Evolutionary conservation across 768 basidiomycete genomes (phyloP).

Genomic region (Auricularia heimuer): DNA sequence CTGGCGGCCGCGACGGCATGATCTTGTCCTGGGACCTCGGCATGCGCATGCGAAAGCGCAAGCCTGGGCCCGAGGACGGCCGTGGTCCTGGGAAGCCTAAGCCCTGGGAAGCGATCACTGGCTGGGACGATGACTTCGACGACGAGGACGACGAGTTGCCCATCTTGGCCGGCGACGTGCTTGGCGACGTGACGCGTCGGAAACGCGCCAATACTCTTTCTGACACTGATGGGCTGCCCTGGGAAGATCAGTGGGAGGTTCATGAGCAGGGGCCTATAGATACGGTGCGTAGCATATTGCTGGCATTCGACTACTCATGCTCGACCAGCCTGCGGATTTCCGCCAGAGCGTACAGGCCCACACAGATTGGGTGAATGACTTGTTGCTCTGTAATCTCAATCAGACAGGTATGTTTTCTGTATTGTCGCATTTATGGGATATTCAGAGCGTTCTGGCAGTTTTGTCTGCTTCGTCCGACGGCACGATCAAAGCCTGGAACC

Average conservation of each 20-base stretch:
- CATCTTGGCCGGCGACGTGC: constrained; percentile 62
- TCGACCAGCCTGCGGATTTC: constrained; percentile 40
- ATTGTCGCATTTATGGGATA: constrained; percentile 3
- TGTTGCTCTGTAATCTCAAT: constrained; percentile 82
- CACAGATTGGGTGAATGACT: constrained; percentile 94
- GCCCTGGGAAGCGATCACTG: constrained; percentile 76
- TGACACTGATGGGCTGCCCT: constrained; percentile 32
- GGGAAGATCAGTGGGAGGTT: constrained; percentile 73
- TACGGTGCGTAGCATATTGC: constrained; percentile 22
- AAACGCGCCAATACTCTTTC: not conserved
- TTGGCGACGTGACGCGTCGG: constrained; percentile 48
- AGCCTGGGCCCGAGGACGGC: constrained; percentile 23
- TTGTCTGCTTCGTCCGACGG: constrained; percentile 95
- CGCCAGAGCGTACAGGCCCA: constrained; percentile 85
- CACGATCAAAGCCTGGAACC: constrained; percentile 87
- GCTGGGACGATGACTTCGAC: constrained; percentile 62
- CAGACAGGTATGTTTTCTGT: constrained; percentile 54
- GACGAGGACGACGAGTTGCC: constrained; percentile 50
- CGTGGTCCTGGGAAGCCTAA: constrained; percentile 21
- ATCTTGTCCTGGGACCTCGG: constrained; percentile 82
- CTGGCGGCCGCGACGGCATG: constrained; percentile 81
- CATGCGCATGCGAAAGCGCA: constrained; percentile 42
- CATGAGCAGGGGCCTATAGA: constrained; percentile 26
- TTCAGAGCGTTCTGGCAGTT: constrained; percentile 33
- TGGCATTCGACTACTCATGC: too few relatives aligned